These are phyloP conservation scores for Dioscorea cayenensis DNA, from an alignment of 116 monocot species.

Conservation along the genomic window DNA sequence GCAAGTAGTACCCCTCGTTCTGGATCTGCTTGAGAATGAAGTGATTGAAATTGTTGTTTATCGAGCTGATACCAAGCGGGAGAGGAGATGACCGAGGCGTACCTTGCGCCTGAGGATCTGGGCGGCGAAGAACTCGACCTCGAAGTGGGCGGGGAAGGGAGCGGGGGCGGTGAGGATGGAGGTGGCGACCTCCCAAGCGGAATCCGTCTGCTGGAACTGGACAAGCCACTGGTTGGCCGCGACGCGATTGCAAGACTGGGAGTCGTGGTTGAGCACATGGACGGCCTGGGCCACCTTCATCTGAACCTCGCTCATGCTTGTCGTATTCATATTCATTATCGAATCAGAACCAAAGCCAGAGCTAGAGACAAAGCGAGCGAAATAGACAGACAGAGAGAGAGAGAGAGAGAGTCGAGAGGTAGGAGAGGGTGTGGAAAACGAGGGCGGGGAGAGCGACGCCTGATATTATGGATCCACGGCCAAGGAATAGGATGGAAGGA, in stretches of 20 bases:
- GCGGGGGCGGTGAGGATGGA: conserved; percentile 56
- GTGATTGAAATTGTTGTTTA: neutral
- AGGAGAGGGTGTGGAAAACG: neutral
- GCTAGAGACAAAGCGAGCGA: neutral
- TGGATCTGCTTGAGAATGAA: conserved; percentile 37
- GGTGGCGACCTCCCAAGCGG: conserved; percentile 79
- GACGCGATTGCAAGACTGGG: conserved; percentile 62
- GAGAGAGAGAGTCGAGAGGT: neutral
- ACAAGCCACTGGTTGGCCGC: conserved; percentile 95
- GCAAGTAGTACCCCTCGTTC: conserved; percentile 57
- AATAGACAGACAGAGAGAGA: neutral
- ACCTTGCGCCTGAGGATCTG: conserved; percentile 94
- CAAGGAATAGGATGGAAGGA: neutral
- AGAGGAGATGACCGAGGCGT: neutral
- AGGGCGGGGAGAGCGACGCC: neutral
- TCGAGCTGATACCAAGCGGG: neutral
- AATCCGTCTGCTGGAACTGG: conserved; percentile 74
- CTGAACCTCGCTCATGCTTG: conserved; percentile 36
- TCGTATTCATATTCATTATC: neutral
- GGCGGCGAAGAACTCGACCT: conserved; percentile 88
- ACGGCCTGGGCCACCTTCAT: conserved; percentile 73
- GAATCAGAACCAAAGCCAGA: neutral
- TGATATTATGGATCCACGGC: too few species aligned
- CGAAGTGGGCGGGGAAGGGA: conserved; percentile 24
- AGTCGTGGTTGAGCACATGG: conserved; percentile 86